Percentiles rank a stretch among this genome's conserved stretches.
Conservation (phyloP, 78 protist species). For the Dictyostelium purpureum region DNA sequence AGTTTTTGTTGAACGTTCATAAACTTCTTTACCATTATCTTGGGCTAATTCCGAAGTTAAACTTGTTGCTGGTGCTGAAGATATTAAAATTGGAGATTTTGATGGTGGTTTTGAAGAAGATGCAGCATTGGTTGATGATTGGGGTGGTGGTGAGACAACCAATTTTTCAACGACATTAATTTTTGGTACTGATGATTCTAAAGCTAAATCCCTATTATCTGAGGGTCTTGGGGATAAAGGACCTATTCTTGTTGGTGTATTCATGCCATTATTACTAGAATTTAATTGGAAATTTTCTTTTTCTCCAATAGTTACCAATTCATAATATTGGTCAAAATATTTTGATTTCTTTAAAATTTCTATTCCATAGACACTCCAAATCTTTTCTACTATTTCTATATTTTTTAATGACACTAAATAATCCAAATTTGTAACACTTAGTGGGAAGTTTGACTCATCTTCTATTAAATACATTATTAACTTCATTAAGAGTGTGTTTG, state of each 20-base stretch:
- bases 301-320: background rate
- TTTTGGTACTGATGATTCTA: background rate
- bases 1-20: too few species aligned
- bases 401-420: background rate
- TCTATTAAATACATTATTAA: background rate
- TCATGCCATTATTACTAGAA: background rate
- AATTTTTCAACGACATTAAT: background rate
- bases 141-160: too few species aligned
- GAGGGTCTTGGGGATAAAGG: conserved; percentile 12
- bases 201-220: background rate
- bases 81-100: background rate
- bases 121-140: too few species aligned
- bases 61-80: background rate
- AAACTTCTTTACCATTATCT: too few species aligned
- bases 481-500: background rate
- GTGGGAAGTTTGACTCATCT: background rate
- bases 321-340: background rate
- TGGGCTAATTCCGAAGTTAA: too few species aligned
- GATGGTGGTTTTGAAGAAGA: too few species aligned
- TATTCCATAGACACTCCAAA: background rate
- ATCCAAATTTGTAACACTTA: background rate
- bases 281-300: background rate
- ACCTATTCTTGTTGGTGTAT: background rate
- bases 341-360: background rate
- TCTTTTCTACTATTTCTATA: background rate